phyloP scores from a whole-genome alignment of 139 green algal genomes.

The Tetradesmus obliquus region DNA sequence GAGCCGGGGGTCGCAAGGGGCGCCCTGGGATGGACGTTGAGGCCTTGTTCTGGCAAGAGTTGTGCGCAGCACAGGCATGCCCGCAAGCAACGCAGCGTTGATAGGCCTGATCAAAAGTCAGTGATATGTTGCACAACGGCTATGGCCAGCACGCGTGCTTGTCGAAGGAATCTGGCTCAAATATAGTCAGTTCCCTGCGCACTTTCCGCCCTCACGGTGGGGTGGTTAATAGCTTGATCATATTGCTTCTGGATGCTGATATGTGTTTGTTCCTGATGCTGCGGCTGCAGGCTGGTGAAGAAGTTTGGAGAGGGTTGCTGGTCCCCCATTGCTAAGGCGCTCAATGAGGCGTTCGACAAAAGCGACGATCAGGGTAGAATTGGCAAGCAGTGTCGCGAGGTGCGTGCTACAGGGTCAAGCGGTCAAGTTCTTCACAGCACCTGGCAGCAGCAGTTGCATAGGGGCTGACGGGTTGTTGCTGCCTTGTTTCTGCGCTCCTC shows the following conservation, averaged over 20 bases:
- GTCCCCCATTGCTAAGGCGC: conserved; percentile 62
- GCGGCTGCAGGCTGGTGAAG: conserved; percentile 65
- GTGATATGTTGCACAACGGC: not conserved
- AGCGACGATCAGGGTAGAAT: conserved; percentile 67
- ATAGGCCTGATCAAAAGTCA: too few species aligned
- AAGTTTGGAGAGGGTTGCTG: conserved; percentile 70
- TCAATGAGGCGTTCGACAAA: conserved; percentile 57
- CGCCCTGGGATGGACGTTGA: not conserved
- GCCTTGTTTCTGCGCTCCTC: not conserved
- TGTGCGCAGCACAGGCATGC: not conserved
- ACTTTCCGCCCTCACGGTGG: not conserved
- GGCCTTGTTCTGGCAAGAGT: not conserved
- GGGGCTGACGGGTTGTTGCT: not conserved
- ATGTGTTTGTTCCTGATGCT: not conserved
- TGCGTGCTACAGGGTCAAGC: not conserved
- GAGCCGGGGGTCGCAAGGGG: not conserved
- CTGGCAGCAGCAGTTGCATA: not conserved
- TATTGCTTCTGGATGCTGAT: too few species aligned
- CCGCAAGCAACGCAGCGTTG: not conserved
- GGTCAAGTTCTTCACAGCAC: not conserved
- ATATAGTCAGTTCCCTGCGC: not conserved
- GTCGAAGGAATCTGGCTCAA: not conserved
- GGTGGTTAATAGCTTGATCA: not conserved
- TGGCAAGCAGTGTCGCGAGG: conserved; percentile 84
- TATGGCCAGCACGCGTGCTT: not conserved